A percentile compares a stretch with the other conserved stretches of the same genome.
Evolutionary conservation across 495 filamentous ascomycete genomes (phyloP).

Genomic region (Penicillium arizonense): DNA sequence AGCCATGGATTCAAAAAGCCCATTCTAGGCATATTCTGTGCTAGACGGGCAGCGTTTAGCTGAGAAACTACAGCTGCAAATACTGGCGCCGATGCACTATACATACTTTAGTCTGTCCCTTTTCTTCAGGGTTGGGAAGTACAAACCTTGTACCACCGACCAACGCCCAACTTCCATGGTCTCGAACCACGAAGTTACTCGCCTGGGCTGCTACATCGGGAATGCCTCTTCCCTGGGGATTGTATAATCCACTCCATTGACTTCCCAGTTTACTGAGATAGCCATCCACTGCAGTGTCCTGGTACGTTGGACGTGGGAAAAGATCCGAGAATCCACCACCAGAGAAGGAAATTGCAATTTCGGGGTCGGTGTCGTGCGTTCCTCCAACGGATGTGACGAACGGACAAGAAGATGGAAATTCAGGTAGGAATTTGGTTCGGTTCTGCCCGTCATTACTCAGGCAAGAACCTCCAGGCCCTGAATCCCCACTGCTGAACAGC

Average conservation of each 20-base stretch:
- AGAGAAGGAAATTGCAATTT: conserved; percentile 56
- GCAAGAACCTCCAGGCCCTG: conserved; percentile 59
- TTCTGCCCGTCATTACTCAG: conserved; percentile 64
- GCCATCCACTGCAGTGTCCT: conserved; percentile 51
- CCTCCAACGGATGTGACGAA: conserved; percentile 79
- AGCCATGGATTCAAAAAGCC: conserved; percentile 68
- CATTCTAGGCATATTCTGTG: conserved; percentile 43
- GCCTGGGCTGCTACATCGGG: conserved; percentile 68
- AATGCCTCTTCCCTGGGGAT: conserved; percentile 62
- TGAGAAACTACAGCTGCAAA: conserved; percentile 55
- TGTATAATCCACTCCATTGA: conserved; percentile 50
- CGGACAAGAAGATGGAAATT: conserved; percentile 77
- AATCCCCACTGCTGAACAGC: conserved; percentile 72
- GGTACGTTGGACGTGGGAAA: conserved; percentile 65
- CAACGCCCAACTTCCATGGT: conserved; percentile 32
- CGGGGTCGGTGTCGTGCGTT: conserved; percentile 52
- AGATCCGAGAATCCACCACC: conserved; percentile 71
- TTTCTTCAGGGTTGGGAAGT: not conserved
- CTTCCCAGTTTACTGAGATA: conserved; percentile 49
- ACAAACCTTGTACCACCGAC: conserved; percentile 46
- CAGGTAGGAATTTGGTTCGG: conserved; percentile 59
- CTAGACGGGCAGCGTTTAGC: conserved; percentile 57
- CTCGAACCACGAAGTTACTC: conserved; percentile 35
- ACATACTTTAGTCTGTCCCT: conserved; percentile 7
- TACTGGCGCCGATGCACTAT: conserved; percentile 50